Evolutionary conservation across 805 yeast species (phyloP).

Genomic region (Torulaspora microellipsoides): DNA sequence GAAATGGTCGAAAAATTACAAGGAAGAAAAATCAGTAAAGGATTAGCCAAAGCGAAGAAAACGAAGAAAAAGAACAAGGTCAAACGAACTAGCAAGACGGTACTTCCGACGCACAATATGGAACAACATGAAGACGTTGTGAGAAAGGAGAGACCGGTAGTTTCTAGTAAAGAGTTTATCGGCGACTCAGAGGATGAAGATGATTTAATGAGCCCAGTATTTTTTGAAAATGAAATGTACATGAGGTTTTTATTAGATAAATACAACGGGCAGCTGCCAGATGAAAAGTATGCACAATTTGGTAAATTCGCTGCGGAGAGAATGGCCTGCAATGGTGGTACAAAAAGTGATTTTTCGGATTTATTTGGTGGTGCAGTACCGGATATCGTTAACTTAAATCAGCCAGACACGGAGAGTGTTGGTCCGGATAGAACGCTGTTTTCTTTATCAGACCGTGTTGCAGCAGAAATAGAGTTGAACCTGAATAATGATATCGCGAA

Average conservation of each 20-base stretch:
- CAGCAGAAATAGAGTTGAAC: constrained; percentile 11
- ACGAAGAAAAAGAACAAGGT: constrained; percentile 4
- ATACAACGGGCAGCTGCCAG: constrained; percentile 25
- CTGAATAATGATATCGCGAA: not conserved
- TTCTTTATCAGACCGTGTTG: constrained; percentile 11
- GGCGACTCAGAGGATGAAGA: constrained; percentile 34
- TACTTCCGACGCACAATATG: constrained; percentile 15
- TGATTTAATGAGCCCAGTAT: constrained; percentile 20
- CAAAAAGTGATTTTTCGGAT: constrained; percentile 19
- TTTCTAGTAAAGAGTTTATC: constrained; percentile 31
- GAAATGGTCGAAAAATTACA: constrained; percentile 5
- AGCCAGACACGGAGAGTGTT: not conserved
- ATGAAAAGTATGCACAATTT: constrained; percentile 20
- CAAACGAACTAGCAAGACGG: constrained; percentile 1
- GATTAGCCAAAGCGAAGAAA: constrained; percentile 25
- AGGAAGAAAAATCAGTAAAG: constrained; percentile 16
- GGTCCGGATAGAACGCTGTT: constrained; percentile 21
- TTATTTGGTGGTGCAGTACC: constrained; percentile 32
- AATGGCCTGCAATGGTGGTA: constrained; percentile 21
- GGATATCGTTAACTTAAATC: constrained; percentile 3
- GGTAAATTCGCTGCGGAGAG: constrained; percentile 30
- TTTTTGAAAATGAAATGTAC: constrained; percentile 36
- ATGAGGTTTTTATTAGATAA: constrained; percentile 32
- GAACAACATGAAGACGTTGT: constrained; percentile 7
- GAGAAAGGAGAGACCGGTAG: constrained; percentile 8